Evolutionary conservation across 1,284 basidiomycete species (phyloP), one percentile per base, ranked within the genome.

Genomic region (Fomitiporia mediterranea): DNA sequence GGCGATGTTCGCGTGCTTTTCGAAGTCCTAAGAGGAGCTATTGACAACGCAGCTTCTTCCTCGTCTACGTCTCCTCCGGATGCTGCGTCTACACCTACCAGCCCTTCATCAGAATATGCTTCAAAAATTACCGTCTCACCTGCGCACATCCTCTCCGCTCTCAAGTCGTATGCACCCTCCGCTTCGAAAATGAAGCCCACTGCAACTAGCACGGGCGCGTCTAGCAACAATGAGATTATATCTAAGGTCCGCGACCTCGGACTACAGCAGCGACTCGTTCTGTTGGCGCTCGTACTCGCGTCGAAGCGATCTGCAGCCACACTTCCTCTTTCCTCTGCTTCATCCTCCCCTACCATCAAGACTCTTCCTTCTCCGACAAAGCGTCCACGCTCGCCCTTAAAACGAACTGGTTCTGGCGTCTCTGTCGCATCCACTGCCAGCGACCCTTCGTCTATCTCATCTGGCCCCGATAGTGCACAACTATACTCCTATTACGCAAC

Each of bases 1-100:
- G 89, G 89, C 9, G 89, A 91, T 61, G 87, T 91, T 17, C 76
- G 89, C 49, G 82, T 79, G 23, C 70, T 89, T 1, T 84, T 91
- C 53, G 88, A 89, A 64, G 86, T 90, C 7, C 74, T 90, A 6
- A 79, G 89, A 37, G 80, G 85, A 9, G 86, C 89, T 5, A 87
- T 91, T 59, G 86, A 90, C 61, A 68, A 83, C 23, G 86, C 85
- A 0, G 69, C 78, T 23, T 66, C 72, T 23, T 66, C 60, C 21
- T 55, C 63, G 3, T 55, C 53, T 4, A 64, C 56, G 3, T 39
- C 60, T 17, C 7, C 40, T 43, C 44, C 47, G 60, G 61, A 65
- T 4, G 44, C 57, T 6, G 51, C 38, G 60, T 58, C 44, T 30
- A 6, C 32, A 34, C 13, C 32, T 34, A 55, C n/a, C 74, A 79